Conservation (phyloP, 768 basidiomycete genomes). For the Boletus vermiculosoides region DNA sequence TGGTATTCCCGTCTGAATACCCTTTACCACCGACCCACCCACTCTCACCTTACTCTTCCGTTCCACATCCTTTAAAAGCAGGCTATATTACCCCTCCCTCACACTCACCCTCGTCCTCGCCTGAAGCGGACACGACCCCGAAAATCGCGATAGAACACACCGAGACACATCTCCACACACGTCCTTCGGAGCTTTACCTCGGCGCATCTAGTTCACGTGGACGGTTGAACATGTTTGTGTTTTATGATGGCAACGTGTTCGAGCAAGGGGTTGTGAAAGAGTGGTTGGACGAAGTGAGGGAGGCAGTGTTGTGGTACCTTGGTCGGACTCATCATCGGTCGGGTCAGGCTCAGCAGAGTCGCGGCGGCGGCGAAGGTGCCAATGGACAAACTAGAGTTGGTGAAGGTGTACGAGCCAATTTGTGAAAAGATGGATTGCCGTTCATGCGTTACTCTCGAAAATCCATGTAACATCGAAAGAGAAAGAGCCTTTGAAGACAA, state of each 20-base stretch:
- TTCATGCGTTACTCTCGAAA: too few species aligned
- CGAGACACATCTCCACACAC: slow-evolving; percentile 35
- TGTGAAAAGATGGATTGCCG: too few species aligned
- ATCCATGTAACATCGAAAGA: too few species aligned
- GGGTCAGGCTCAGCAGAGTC: too few species aligned
- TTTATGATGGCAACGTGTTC: slow-evolving; percentile 48
- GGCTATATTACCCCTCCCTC: slow-evolving; percentile 1
- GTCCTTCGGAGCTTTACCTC: slow-evolving; percentile 45
- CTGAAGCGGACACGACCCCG: neutral
- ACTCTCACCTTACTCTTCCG: slow-evolving; percentile 23
- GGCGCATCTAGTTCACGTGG: slow-evolving; percentile 37
- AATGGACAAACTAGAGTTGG: neutral
- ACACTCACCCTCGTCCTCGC: too few species aligned
- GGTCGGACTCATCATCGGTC: slow-evolving; percentile 12
- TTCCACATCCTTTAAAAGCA: slow-evolving; percentile 13
- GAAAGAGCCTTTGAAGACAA: too few species aligned
- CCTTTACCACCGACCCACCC: slow-evolving; percentile 28
- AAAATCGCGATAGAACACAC: slow-evolving; percentile 10
- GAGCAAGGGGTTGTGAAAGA: slow-evolving; percentile 40
- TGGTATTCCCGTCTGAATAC: slow-evolving; percentile 36
- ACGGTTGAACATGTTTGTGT: slow-evolving; percentile 34
- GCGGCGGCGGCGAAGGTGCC: neutral
- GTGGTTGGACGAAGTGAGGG: slow-evolving; percentile 47
- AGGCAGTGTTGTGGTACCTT: slow-evolving; percentile 34
- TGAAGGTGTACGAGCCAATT: too few species aligned